Percentiles rank a stretch among this genome's conserved stretches.
phyloP scores from a whole-genome alignment of 805 yeast genomes.

The Myxozyma vanderwaltii region DNA sequence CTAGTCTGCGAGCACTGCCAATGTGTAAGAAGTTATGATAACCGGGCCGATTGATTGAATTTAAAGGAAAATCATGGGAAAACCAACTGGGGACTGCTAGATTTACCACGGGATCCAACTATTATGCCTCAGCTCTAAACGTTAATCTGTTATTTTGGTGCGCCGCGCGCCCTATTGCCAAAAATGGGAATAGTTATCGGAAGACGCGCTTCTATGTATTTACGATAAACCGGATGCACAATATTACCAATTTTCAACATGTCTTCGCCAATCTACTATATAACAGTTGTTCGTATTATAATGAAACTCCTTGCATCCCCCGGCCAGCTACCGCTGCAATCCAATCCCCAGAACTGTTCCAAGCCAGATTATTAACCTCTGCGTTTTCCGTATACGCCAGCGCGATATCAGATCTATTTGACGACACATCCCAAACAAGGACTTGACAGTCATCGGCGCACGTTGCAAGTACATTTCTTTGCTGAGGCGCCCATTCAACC shows the following conservation, averaged over 20 bases:
- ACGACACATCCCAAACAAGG: constrained; percentile 59
- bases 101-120: background rate
- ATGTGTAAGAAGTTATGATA: too few species aligned
- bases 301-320: constrained; percentile 61
- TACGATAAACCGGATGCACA: too few species aligned
- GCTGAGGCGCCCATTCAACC: constrained; percentile 78
- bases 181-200: constrained; percentile 1
- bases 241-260: background rate
- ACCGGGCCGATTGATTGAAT: background rate
- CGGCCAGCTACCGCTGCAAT: constrained; percentile 72
- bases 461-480: constrained; percentile 65
- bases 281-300: constrained; percentile 1
- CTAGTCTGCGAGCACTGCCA: too few species aligned
- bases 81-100: background rate
- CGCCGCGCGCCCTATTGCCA: background rate
- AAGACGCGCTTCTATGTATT: too few species aligned
- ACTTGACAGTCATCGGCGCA: constrained; percentile 64
- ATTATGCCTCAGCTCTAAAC: constrained; percentile 1
- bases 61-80: background rate
- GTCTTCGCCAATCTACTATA: background rate
- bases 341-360: constrained; percentile 79
- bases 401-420: constrained; percentile 29
- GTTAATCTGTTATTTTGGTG: background rate
- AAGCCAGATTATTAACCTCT: constrained; percentile 76
- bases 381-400: constrained; percentile 61